These are phyloP conservation scores for Exobasidium cylindrosporum DNA, from an alignment of 1,284 basidiomycete genomes.

Conservation along the genomic window DNA sequence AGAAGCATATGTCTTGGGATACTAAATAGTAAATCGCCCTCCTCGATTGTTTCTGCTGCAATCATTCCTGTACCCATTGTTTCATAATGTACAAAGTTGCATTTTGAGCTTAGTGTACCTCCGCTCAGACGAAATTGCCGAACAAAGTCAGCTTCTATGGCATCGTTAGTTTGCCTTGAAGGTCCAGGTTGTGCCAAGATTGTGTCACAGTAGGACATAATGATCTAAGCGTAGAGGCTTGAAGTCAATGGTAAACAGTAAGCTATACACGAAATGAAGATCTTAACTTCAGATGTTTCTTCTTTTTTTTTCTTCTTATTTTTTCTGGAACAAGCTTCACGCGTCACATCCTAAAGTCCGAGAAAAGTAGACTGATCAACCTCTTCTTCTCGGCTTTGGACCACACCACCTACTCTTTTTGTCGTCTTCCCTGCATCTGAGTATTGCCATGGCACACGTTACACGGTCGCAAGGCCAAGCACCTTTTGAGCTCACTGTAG, in stretches of 20 bases:
- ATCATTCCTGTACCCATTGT: conserved; percentile 69
- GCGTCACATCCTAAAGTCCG: too few species aligned
- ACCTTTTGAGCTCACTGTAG: conserved; percentile 4
- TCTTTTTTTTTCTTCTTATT: too few species aligned
- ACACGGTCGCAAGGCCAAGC: conserved; percentile 5
- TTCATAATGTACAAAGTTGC: conserved; percentile 61
- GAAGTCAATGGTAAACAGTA: not conserved
- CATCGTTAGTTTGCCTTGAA: conserved; percentile 23
- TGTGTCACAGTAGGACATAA: conserved; percentile 3
- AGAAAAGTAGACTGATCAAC: too few species aligned
- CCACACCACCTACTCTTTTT: too few species aligned
- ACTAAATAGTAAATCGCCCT: conserved; percentile 73
- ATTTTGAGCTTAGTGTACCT: conserved; percentile 54
- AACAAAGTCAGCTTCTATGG: conserved; percentile 45
- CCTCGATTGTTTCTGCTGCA: conserved; percentile 70
- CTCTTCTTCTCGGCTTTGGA: too few species aligned
- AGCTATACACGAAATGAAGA: too few species aligned
- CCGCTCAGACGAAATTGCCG: conserved; percentile 56
- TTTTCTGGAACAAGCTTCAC: too few species aligned
- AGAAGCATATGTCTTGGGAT: conserved; percentile 76
- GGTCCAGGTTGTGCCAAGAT: not conserved
- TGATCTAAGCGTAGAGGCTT: not conserved
- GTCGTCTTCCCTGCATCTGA: too few species aligned
- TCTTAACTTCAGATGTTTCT: too few species aligned
- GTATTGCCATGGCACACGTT: not conserved